phyloP scores from a whole-genome alignment of 495 filamentous ascomycete species.

The Astrothelium subdiscretum region DNA sequence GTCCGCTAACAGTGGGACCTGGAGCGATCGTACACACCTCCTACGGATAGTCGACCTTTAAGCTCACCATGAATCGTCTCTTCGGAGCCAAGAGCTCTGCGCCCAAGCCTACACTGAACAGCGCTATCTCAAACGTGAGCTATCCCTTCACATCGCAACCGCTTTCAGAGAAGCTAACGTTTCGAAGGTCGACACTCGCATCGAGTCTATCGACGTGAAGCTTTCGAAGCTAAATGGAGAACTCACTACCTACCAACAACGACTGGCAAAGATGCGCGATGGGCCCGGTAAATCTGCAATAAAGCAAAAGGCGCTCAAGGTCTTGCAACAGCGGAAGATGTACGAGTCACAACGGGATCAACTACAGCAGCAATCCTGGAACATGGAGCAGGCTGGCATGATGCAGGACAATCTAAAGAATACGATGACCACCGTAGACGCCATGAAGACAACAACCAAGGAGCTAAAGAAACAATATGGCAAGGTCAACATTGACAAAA shows the following conservation, averaged over 20 bases:
- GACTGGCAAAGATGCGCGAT: constrained; percentile 88
- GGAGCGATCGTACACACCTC: too few species aligned
- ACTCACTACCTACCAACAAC: constrained; percentile 75
- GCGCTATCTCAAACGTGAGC: constrained; percentile 72
- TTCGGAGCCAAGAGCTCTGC: constrained; percentile 81
- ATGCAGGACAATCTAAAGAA: constrained; percentile 99
- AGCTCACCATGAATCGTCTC: constrained; percentile 88
- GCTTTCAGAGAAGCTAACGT: constrained; percentile 1
- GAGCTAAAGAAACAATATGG: constrained; percentile 89
- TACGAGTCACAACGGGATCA: constrained; percentile 94
- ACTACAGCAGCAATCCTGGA: constrained; percentile 91
- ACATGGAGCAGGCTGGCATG: constrained; percentile 98
- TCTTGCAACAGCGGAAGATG: constrained; percentile 90
- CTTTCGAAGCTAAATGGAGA: constrained; percentile 85
- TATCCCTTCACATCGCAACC: constrained; percentile 7
- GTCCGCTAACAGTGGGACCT: too few species aligned
- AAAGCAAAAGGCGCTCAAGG: constrained; percentile 88
- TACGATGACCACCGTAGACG: constrained; percentile 96
- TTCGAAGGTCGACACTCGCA: constrained; percentile 62
- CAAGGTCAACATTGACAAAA: constrained; percentile 93
- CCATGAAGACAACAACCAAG: constrained; percentile 93
- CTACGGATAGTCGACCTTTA: too few species aligned
- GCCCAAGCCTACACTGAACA: constrained; percentile 82
- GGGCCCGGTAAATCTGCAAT: constrained; percentile 89
- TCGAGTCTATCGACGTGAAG: constrained; percentile 88